Conservation (phyloP, 148 eudicot genomes). For the Cornus suecica region DNA sequence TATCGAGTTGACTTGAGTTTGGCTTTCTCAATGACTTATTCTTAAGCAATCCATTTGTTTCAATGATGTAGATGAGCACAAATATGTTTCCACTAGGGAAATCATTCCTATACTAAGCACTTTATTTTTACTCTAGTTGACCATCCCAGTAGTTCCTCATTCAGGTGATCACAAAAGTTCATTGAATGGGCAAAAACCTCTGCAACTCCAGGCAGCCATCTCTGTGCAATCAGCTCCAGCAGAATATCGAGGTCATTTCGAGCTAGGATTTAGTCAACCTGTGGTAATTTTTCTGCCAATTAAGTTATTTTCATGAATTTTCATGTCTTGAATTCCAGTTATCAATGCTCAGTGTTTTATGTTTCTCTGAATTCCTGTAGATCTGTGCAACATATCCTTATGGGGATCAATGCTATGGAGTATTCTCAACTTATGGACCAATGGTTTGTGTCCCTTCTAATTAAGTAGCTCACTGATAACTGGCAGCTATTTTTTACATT, state of each 20-base stretch:
- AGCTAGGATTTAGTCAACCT: slow-evolving; percentile 70
- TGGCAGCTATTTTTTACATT: background rate
- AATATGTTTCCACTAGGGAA: slow-evolving; percentile 7
- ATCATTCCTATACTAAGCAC: background rate
- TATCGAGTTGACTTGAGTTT: too few relatives aligned
- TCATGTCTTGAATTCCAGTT: background rate
- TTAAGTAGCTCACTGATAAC: background rate
- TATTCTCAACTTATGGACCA: slow-evolving; percentile 53
- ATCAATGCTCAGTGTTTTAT: background rate
- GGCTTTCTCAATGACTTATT: background rate
- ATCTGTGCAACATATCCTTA: slow-evolving; percentile 50
- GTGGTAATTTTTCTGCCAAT: slow-evolving; percentile 32
- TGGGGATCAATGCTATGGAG: slow-evolving; percentile 50
- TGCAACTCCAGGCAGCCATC: slow-evolving; percentile 11
- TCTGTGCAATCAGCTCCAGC: slow-evolving; percentile 25
- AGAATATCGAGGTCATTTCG: slow-evolving; percentile 39
- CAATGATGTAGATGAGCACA: slow-evolving; percentile 7
- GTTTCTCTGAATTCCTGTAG: slow-evolving; percentile 24
- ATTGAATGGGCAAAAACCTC: slow-evolving; percentile 13
- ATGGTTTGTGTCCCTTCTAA: slow-evolving; percentile 39
- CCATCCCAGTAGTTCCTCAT: slow-evolving; percentile 12
- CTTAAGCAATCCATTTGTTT: background rate
- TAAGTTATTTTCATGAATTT: background rate
- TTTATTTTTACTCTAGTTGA: background rate
- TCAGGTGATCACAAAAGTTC: slow-evolving; percentile 32